Evolutionary conservation across 305 asterid species (phyloP), one percentile per base, ranked within the genome.

Genomic region (Fraxinus albicans): DNA sequence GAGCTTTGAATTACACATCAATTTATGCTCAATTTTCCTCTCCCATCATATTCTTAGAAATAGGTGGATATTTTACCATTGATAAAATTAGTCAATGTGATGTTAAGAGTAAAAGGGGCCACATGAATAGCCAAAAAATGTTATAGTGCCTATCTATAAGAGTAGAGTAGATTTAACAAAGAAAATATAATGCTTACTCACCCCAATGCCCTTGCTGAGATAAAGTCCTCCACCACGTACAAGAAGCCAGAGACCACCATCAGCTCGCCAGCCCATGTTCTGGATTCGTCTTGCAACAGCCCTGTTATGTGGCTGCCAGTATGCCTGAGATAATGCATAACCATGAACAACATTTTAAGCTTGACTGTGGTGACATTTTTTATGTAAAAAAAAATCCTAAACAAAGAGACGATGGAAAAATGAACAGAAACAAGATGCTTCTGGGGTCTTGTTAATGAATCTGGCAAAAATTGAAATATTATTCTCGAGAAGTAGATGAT

Each of bases 231-330:
- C 99, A 84, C 99, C 99, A 77, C 98, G 97, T 19, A 92, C 99
- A 34, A 96, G 97, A 83, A 95, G 98, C 98, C 99, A 96, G 76
- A 96, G 98, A 27, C 99, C 99, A 77, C 99, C 99, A 83, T 96
- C 99, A 36, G 99, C 97, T 87, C 98, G 93, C 99, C 99, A 96
- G 80, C 99, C 98, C 94, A 95, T 95, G 92, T 87, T 96, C 83
- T 96, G 99, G 80, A 96, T 96, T 91, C 98, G 91, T 87, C 98
- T 94, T 79, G 98, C 98, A 35, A 94, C 95, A 75, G 95, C 89
- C 89, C 99, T 92, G 83, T 96, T 96, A 89, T 96, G 99, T 78
- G 99, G 98, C 89, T 93, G 98, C 99, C 98, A 94, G 88, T 34
- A 96, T 34, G 99, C 90, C 99, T 96, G 95, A 85, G 80, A 81